A percentile compares a stretch with the other conserved stretches of the same genome.
Evolutionary conservation across 768 basidiomycete species (phyloP).

Genomic region (Mycena sanguinolenta): DNA sequence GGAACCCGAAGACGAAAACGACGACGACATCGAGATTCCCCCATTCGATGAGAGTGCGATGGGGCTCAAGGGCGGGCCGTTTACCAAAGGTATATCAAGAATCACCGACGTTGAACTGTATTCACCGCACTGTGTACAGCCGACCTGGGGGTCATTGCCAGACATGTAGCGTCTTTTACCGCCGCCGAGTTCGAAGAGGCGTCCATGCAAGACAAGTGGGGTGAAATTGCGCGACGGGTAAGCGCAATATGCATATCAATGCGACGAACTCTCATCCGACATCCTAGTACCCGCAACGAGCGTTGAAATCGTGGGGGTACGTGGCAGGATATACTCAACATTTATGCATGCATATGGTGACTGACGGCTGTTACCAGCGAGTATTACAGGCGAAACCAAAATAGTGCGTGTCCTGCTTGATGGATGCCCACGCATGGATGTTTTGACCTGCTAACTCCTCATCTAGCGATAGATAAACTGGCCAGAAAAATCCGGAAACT

Average conservation of each 20-base stretch:
- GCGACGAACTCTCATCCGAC: slow-evolving; percentile 13
- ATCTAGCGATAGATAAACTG: slow-evolving; percentile 52
- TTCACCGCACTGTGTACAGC: slow-evolving; percentile 44
- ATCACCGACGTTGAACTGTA: neutral
- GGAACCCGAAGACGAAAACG: slow-evolving; percentile 48
- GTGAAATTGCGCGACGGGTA: slow-evolving; percentile 52
- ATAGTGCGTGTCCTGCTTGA: slow-evolving; percentile 52
- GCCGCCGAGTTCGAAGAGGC: slow-evolving; percentile 56
- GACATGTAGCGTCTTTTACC: slow-evolving; percentile 63
- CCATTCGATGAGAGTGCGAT: slow-evolving; percentile 60
- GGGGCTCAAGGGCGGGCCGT: slow-evolving; percentile 64
- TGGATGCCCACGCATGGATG: neutral
- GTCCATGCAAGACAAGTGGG: slow-evolving; percentile 65
- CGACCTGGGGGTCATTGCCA: slow-evolving; percentile 73
- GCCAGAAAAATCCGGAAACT: slow-evolving; percentile 53
- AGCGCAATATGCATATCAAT: slow-evolving; percentile 5
- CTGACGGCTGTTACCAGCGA: slow-evolving; percentile 47
- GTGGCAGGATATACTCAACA: slow-evolving; percentile 1
- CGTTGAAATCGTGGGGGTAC: slow-evolving; percentile 66
- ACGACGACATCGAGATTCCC: slow-evolving; percentile 50
- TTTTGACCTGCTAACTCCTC: slow-evolving; percentile 13
- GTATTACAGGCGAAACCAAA: slow-evolving; percentile 66
- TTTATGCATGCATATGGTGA: neutral
- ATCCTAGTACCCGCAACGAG: slow-evolving; percentile 66
- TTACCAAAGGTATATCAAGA: slow-evolving; percentile 51